phyloP scores from a whole-genome alignment of 1,139 yeast genomes.

The Yamadazyma epiphylla region DNA sequence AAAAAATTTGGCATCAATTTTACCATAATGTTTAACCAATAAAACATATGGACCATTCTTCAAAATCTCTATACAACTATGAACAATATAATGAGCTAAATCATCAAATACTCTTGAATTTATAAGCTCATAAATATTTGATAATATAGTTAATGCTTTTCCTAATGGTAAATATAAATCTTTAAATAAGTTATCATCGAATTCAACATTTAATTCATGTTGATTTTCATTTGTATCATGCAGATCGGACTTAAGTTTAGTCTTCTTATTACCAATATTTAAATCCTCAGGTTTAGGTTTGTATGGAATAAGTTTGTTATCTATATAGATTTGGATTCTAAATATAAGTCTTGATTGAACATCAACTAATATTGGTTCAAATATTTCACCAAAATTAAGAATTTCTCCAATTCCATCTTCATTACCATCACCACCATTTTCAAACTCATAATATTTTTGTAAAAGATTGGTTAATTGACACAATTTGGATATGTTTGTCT shows the following conservation, averaged over 20 bases:
- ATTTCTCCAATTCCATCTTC: neutral
- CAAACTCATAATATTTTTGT: slow-evolving; percentile 65
- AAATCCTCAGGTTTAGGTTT: slow-evolving; percentile 67
- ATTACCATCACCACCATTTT: slow-evolving; percentile 36
- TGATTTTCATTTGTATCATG: too few relatives aligned
- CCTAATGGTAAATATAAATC: slow-evolving; percentile 73
- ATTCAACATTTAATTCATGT: slow-evolving; percentile 28
- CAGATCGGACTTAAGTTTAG: slow-evolving; percentile 13
- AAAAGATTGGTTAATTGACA: slow-evolving; percentile 76
- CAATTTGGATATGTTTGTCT: slow-evolving; percentile 58
- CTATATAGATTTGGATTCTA: slow-evolving; percentile 70
- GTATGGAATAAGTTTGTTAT: slow-evolving; percentile 62
- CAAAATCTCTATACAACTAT: slow-evolving; percentile 62
- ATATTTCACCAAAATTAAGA: slow-evolving; percentile 52
- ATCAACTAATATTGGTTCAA: slow-evolving; percentile 70
- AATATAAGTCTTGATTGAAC: slow-evolving; percentile 78
- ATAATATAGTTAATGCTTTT: slow-evolving; percentile 64
- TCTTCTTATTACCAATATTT: slow-evolving; percentile 49
- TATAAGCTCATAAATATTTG: slow-evolving; percentile 76
- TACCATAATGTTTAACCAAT: slow-evolving; percentile 35
- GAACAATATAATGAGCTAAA: slow-evolving; percentile 82
- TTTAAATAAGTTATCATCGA: slow-evolving; percentile 38
- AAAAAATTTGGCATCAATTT: slow-evolving; percentile 60
- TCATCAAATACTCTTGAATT: slow-evolving; percentile 81
- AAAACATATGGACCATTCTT: slow-evolving; percentile 48